Evolutionary conservation across 257 asterid species (phyloP).

Genomic region (Solanum chaucha): DNA sequence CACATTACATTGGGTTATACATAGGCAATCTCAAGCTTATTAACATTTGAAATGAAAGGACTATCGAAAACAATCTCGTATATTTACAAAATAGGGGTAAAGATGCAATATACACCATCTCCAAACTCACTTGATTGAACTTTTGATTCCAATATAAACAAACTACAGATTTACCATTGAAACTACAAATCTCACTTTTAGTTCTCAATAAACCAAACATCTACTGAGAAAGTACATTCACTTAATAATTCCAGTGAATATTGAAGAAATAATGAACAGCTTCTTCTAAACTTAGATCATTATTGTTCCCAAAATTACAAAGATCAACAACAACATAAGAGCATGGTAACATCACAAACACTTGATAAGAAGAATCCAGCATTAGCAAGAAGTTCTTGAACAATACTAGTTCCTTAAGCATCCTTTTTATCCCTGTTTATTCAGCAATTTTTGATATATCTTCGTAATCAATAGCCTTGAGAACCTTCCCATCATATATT

Average conservation of each 20-base stretch:
- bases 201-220: background rate
- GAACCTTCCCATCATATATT: conserved; percentile 71
- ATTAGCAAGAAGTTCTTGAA: background rate
- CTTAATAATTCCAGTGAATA: background rate
- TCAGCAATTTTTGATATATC: conserved; percentile 66
- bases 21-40: background rate
- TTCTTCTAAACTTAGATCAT: background rate
- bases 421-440: background rate
- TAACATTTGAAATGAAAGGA: too few relatives aligned
- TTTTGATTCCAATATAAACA: background rate
- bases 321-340: background rate
- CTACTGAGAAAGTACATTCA: background rate
- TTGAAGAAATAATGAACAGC: background rate
- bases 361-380: background rate
- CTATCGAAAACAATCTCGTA: background rate
- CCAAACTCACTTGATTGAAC: background rate
- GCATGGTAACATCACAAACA: background rate
- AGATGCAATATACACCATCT: background rate
- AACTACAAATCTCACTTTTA: background rate
- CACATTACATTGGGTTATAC: background rate
- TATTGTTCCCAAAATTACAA: background rate
- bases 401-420: background rate
- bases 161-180: background rate
- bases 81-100: background rate
- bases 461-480: conserved; percentile 80